These are phyloP conservation scores for Leptomonas seymouri DNA, from an alignment of 208 protist genomes.

Conservation along the genomic window DNA sequence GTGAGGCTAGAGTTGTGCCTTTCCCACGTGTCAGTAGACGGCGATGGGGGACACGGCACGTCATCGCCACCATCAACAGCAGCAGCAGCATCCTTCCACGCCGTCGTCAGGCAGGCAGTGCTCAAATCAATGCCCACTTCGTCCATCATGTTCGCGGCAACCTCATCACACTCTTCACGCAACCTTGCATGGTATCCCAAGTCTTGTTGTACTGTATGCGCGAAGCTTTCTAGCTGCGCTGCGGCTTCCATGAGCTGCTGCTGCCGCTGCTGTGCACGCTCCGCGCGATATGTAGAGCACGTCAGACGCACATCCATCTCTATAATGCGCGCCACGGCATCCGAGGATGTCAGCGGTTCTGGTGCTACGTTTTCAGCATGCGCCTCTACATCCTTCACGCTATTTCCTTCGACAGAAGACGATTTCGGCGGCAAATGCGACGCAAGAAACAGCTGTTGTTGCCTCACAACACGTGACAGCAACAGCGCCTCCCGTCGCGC, in stretches of 20 bases:
- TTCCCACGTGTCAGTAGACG: constrained; percentile 7
- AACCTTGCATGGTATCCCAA: background rate
- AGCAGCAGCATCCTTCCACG: background rate
- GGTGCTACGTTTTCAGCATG: background rate
- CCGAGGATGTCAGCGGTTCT: background rate
- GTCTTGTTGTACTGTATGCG: background rate
- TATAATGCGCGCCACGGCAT: background rate
- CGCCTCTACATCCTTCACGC: background rate
- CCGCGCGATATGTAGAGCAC: constrained; percentile 14
- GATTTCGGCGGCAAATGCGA: background rate
- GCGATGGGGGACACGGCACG: background rate
- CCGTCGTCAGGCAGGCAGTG: background rate
- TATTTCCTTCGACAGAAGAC: background rate
- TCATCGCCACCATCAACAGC: background rate
- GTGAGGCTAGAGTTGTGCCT: constrained; percentile 16
- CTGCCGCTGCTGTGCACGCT: constrained; percentile 18
- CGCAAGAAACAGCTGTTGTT: constrained; percentile 30
- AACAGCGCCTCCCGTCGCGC: constrained; percentile 37
- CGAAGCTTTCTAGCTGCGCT: constrained; percentile 8
- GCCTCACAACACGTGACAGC: constrained; percentile 21
- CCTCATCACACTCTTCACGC: background rate
- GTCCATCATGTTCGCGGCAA: background rate
- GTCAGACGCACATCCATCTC: constrained; percentile 18
- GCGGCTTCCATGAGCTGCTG: background rate
- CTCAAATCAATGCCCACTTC: background rate